A percentile compares a stretch with the other conserved stretches of the same genome.
These are phyloP conservation scores for Komagataella populi DNA, from an alignment of 805 yeast genomes.

Conservation along the genomic window DNA sequence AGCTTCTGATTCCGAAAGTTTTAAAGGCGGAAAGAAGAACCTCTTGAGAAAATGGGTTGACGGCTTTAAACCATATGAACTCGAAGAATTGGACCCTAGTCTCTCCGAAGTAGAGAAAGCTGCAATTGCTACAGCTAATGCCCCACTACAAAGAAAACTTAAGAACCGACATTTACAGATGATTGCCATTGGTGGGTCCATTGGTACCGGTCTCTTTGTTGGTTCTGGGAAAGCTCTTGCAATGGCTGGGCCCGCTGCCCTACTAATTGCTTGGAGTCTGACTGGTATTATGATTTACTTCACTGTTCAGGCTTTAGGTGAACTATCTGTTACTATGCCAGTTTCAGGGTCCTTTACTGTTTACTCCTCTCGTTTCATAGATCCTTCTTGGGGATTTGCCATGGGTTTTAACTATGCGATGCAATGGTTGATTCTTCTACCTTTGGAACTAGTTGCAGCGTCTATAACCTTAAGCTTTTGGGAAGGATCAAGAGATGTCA, in stretches of 20 bases:
- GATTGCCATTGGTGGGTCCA: slow-evolving; percentile 56
- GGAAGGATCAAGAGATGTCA: slow-evolving; percentile 18
- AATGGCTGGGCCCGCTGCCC: slow-evolving; percentile 53
- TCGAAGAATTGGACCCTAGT: slow-evolving; percentile 18
- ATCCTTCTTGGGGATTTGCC: slow-evolving; percentile 50
- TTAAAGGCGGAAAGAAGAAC: too few species aligned
- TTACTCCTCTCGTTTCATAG: slow-evolving; percentile 46
- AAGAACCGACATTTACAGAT: slow-evolving; percentile 50
- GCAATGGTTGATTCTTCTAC: slow-evolving; percentile 37
- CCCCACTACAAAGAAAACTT: slow-evolving; percentile 28
- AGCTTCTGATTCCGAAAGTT: background rate
- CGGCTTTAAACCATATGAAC: slow-evolving; percentile 6
- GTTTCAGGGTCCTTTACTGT: slow-evolving; percentile 52
- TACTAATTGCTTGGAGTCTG: slow-evolving; percentile 40
- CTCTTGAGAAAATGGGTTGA: background rate
- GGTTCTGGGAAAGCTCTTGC: slow-evolving; percentile 48
- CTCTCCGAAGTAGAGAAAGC: slow-evolving; percentile 22
- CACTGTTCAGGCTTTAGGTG: slow-evolving; percentile 51
- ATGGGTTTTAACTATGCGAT: slow-evolving; percentile 44
- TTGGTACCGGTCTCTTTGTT: slow-evolving; percentile 58
- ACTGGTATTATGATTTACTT: slow-evolving; percentile 43
- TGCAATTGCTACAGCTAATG: slow-evolving; percentile 25
- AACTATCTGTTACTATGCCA: slow-evolving; percentile 46
- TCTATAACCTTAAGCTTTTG: slow-evolving; percentile 39
- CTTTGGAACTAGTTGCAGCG: slow-evolving; percentile 39